phyloP scores from a whole-genome alignment of 257 asterid species.

The Solanum medicagineum region DNA sequence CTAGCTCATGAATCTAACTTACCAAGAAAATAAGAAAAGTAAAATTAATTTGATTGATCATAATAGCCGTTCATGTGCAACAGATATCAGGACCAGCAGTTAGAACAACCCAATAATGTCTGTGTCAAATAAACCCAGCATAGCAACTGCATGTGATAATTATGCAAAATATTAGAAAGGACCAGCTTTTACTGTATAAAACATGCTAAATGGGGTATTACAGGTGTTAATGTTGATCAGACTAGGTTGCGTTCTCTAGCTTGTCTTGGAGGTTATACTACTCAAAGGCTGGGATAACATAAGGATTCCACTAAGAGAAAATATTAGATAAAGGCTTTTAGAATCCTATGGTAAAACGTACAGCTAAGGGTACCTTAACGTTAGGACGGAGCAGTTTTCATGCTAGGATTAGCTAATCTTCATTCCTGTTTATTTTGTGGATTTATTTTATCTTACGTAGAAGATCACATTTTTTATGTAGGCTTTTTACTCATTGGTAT shows the following conservation, averaged over 20 bases:
- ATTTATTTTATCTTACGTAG: too few relatives aligned
- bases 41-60: background rate
- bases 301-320: background rate
- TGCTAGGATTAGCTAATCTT: background rate
- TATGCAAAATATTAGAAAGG: background rate
- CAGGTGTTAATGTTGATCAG: background rate
- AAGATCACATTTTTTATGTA: background rate
- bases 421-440: background rate
- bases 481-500: background rate
- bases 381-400: background rate
- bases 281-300: background rate
- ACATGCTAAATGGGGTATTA: background rate
- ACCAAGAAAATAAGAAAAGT: background rate
- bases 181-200: background rate
- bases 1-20: background rate
- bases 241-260: background rate
- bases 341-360: background rate
- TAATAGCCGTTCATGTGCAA: background rate
- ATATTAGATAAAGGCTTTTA: background rate
- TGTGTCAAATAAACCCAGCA: background rate
- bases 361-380: background rate
- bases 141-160: background rate
- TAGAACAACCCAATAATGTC: background rate
- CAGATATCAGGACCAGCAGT: background rate
- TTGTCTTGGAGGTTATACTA: background rate